phyloP scores from a whole-genome alignment of 441 rosid species.

The Raphanus hybrid region DNA sequence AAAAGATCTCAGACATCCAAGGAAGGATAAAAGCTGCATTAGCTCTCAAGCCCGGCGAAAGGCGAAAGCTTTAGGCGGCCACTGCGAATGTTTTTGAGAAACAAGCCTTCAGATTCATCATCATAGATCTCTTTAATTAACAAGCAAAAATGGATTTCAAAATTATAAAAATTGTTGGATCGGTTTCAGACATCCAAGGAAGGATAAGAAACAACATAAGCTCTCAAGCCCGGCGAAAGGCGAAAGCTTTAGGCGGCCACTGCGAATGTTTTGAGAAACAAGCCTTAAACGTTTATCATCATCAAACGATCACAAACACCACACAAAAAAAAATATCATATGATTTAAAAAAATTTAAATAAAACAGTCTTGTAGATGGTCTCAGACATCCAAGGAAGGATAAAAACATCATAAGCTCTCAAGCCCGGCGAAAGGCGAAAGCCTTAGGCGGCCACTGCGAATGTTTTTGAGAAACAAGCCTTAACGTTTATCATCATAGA shows the following conservation, averaged over 20 bases:
- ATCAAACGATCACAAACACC: too few relatives aligned
- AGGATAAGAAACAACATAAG: constrained; percentile 61
- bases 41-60: constrained; percentile 83
- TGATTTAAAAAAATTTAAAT: too few relatives aligned
- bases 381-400: constrained; percentile 97
- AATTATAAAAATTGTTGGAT: too few relatives aligned
- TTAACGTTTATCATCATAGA: too few relatives aligned
- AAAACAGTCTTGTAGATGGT: background rate
- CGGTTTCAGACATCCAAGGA: constrained; percentile 86
- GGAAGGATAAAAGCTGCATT: constrained; percentile 52
- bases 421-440: constrained; percentile 83
- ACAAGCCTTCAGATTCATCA: constrained; percentile 46
- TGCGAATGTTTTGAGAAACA: constrained; percentile 83
- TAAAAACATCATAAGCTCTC: constrained; percentile 73
- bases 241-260: constrained; percentile 86
- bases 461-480: constrained; percentile 46
- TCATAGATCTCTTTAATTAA: background rate
- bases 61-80: constrained; percentile 85
- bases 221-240: constrained; percentile 90
- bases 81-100: constrained; percentile 84
- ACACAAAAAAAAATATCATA: too few relatives aligned
- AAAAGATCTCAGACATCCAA: constrained; percentile 36
- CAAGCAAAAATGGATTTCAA: too few relatives aligned
- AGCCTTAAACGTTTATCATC: constrained; percentile 37
- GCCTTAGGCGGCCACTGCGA: constrained; percentile 89